phyloP scores from a whole-genome alignment of 1,284 basidiomycete species.

The Ustilago hordei region DNA sequence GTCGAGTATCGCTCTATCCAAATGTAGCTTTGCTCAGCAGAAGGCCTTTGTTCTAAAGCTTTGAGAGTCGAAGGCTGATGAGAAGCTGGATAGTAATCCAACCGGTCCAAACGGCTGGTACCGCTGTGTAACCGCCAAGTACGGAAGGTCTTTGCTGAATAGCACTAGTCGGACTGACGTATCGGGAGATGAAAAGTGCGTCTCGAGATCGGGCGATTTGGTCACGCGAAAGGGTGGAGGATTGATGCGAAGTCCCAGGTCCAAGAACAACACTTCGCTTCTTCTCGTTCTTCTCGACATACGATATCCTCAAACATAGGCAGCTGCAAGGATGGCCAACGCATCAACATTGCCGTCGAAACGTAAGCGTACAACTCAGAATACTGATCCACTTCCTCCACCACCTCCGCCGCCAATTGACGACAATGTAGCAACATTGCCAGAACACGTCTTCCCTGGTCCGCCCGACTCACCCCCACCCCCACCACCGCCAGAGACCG shows the following conservation, averaged over 20 bases:
- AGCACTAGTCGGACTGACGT: background rate
- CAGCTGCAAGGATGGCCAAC: constrained; percentile 4
- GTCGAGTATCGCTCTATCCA: background rate
- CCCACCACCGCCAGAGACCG: constrained; percentile 41
- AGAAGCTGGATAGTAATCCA: constrained; percentile 11
- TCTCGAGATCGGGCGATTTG: constrained; percentile 14
- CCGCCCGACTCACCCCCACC: constrained; percentile 36
- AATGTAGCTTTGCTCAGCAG: constrained; percentile 7
- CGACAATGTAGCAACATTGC: background rate
- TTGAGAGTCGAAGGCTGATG: background rate
- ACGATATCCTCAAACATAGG: background rate
- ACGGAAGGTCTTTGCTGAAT: constrained; percentile 3
- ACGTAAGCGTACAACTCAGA: constrained; percentile 21
- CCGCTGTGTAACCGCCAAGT: background rate
- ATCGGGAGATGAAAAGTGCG: background rate
- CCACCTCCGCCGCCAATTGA: constrained; percentile 30
- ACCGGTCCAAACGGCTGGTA: constrained; percentile 12
- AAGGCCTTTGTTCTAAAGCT: background rate
- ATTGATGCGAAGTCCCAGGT: constrained; percentile 7
- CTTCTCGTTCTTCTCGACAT: constrained; percentile 3
- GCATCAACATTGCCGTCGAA: constrained; percentile 15
- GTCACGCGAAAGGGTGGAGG: constrained; percentile 31
- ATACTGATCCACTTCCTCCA: constrained; percentile 13
- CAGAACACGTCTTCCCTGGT: constrained; percentile 8
- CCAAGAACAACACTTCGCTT: constrained; percentile 13